Percentiles rank a stretch among this genome's conserved stretches.
Conservation (phyloP, 306 rosid species). For the Gynostemma pentaphyllum region DNA sequence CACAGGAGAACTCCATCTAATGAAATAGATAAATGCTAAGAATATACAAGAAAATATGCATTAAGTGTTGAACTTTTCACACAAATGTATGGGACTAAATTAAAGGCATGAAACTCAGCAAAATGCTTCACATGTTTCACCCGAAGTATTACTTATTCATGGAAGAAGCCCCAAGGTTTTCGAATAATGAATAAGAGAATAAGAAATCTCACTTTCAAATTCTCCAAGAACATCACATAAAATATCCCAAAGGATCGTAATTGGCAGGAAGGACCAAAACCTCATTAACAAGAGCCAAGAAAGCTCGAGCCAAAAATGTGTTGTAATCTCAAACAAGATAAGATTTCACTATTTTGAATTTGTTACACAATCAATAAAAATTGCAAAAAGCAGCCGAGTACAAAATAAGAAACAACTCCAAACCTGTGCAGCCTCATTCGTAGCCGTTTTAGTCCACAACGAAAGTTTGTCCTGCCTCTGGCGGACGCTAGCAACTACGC, state of each 20-base stretch:
- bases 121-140: not conserved
- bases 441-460: constrained; percentile 86
- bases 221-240: not conserved
- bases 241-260: not conserved
- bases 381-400: not conserved
- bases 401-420: not conserved
- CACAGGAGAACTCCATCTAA: not conserved
- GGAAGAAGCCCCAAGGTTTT: not conserved
- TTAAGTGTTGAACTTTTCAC: not conserved
- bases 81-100: no score
- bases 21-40: not conserved
- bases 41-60: not conserved
- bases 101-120: not conserved
- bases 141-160: not conserved
- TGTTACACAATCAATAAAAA: not conserved
- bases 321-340: not conserved
- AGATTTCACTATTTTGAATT: not conserved
- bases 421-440: constrained; percentile 95
- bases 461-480: constrained; percentile 88
- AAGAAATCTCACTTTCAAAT: not conserved
- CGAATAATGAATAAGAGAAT: not conserved
- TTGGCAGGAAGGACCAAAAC: not conserved
- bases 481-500: constrained; percentile 92
- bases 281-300: not conserved
- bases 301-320: not conserved